These are phyloP conservation scores for Globisporangium nodosum DNA, from an alignment of 352 stramenopile species.

Conservation along the genomic window DNA sequence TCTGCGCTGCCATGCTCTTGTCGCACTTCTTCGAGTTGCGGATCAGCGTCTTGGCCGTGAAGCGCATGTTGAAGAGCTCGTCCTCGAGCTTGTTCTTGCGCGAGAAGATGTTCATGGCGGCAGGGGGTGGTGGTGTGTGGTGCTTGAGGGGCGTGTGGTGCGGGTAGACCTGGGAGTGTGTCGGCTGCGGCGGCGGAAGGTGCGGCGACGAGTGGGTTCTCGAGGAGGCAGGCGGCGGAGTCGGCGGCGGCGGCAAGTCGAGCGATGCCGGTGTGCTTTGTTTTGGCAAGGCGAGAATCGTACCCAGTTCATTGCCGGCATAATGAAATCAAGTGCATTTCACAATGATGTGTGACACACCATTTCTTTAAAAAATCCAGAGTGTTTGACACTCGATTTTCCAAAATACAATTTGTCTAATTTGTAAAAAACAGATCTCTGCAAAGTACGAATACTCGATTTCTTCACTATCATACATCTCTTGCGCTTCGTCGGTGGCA, in stretches of 20 bases:
- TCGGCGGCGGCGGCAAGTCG: no score
- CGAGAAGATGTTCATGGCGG: conserved; percentile 76
- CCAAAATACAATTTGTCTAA: no score
- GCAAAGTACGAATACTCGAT: not conserved
- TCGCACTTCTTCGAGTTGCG: conserved; percentile 96
- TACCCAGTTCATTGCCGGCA: not conserved
- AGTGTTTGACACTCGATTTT: not conserved
- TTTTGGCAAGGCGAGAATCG: not conserved
- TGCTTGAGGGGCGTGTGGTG: no score
- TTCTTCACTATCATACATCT: no score
- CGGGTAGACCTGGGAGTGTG: no score
- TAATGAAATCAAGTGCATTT: not conserved
- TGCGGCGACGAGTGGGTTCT: no score
- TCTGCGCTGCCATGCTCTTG: conserved; percentile 94
- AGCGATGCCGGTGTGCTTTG: no score
- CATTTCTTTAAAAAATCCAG: not conserved
- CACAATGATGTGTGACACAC: not conserved
- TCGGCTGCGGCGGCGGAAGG: no score
- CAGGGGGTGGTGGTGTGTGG: not conserved
- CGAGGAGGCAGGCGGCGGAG: no score
- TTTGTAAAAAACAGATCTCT: not conserved
- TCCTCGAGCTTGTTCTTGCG: conserved; percentile 83
- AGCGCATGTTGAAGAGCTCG: conserved; percentile 89
- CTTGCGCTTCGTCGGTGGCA: no score
- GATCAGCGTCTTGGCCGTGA: conserved; percentile 87